A percentile compares a stretch with the other conserved stretches of the same genome.
These are phyloP conservation scores for Leccinum griseonigrum DNA, from an alignment of 1,284 basidiomycete species.

Conservation along the genomic window DNA sequence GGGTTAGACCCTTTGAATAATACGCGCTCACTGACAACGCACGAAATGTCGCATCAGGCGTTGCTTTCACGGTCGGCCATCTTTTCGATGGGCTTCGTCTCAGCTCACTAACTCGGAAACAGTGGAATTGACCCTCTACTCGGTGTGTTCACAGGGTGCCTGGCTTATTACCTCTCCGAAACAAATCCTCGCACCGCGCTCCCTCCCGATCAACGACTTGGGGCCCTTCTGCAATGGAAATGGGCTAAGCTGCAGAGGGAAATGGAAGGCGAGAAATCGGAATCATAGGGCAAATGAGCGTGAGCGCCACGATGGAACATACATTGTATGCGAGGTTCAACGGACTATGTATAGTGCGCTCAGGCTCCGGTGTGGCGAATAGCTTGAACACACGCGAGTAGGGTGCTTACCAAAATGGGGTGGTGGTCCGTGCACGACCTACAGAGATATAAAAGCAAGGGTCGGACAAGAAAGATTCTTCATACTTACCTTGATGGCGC, in stretches of 20 bases:
- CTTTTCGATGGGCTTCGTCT: neutral
- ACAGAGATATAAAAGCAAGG: conserved; percentile 12
- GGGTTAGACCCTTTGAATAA: neutral
- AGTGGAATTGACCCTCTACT: conserved; percentile 72
- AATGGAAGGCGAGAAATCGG: conserved; percentile 12
- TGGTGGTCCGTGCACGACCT: conserved; percentile 23
- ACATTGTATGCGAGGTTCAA: neutral
- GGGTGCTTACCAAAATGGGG: neutral
- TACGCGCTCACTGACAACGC: neutral
- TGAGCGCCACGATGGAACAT: neutral
- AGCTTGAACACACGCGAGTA: too few relatives aligned
- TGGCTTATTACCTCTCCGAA: conserved; percentile 85
- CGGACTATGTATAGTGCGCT: too few relatives aligned
- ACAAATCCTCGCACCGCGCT: conserved; percentile 78
- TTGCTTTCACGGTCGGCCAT: conserved; percentile 51
- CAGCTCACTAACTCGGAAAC: conserved; percentile 7
- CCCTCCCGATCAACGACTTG: conserved; percentile 61
- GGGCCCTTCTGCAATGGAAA: conserved; percentile 70
- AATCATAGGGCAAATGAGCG: neutral
- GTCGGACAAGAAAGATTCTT: neutral
- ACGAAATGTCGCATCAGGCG: conserved; percentile 27
- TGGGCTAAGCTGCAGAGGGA: conserved; percentile 39
- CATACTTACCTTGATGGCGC: conserved; percentile 41
- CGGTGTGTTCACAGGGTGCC: conserved; percentile 77
- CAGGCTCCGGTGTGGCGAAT: neutral